Percentiles rank a stretch among this genome's conserved stretches.
phyloP scores from a whole-genome alignment of 1,139 yeast genomes.

The Geotrichum cucujoidarum region DNA sequence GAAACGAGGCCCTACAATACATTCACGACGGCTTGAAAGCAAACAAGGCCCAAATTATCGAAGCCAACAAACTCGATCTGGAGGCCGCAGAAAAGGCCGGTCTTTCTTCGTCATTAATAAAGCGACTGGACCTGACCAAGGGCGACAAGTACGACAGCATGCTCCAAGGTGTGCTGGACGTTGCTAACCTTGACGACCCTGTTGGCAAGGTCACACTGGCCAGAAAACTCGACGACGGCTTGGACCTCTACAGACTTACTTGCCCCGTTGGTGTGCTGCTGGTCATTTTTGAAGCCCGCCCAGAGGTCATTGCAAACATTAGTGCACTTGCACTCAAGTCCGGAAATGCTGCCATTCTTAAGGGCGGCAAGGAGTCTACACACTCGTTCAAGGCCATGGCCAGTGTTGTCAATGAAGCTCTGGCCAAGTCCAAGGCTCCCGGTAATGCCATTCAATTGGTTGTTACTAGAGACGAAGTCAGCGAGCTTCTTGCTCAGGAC shows the following conservation, averaged over 20 bases:
- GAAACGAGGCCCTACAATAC: constrained; percentile 66
- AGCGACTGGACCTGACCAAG: constrained; percentile 73
- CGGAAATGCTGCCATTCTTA: constrained; percentile 85
- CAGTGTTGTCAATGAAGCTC: constrained; percentile 56
- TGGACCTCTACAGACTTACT: constrained; percentile 73
- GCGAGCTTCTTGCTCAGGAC: constrained; percentile 78
- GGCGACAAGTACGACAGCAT: constrained; percentile 86
- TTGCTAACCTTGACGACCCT: constrained; percentile 82
- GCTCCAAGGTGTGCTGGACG: constrained; percentile 93
- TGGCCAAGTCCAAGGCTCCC: constrained; percentile 60
- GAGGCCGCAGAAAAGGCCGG: constrained; percentile 56
- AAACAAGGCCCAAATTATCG: constrained; percentile 56
- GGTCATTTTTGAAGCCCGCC: constrained; percentile 93
- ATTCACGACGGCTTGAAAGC: constrained; percentile 64
- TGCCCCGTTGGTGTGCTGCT: constrained; percentile 93
- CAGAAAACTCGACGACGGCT: constrained; percentile 77
- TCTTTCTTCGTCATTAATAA: constrained; percentile 64
- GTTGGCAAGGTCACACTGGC: constrained; percentile 82
- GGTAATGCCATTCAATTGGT: constrained; percentile 77
- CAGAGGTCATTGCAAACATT: constrained; percentile 97
- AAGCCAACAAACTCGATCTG: constrained; percentile 72
- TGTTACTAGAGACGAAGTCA: constrained; percentile 83
- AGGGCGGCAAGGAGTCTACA: constrained; percentile 92
- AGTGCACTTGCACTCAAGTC: constrained; percentile 93
- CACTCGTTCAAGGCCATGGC: constrained; percentile 84